Evolutionary conservation across 2,329 filamentous ascomycete species (phyloP).

Genomic region (Erysiphe pulchra): DNA sequence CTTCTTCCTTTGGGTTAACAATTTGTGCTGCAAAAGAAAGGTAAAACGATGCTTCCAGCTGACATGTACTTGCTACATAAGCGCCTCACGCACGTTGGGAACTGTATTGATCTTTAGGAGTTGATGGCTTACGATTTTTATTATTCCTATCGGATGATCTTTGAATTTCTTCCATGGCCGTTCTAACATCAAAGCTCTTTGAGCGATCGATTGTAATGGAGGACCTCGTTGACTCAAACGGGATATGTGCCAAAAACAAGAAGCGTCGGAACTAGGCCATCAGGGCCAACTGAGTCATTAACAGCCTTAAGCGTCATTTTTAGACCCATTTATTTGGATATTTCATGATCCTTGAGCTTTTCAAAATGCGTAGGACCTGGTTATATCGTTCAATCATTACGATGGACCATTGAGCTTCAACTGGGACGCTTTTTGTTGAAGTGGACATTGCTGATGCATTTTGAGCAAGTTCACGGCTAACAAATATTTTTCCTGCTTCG

Average conservation of each 20-base stretch:
- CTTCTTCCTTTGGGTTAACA: background rate
- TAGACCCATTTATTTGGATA: background rate
- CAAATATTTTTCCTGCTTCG: background rate
- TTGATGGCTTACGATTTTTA: background rate
- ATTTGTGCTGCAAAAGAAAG: background rate
- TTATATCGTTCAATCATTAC: background rate
- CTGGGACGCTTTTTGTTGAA: background rate
- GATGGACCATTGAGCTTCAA: background rate
- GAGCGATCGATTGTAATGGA: background rate
- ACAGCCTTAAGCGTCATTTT: slow-evolving; percentile 1
- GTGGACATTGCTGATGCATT: background rate
- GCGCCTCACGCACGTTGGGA: background rate
- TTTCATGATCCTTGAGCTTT: background rate
- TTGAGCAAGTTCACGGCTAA: background rate
- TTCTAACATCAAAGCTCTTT: slow-evolving; percentile 1
- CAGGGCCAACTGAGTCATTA: background rate
- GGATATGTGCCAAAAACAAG: background rate
- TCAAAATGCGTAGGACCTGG: background rate
- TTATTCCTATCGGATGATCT: background rate
- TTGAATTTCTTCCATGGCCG: slow-evolving; percentile 2
- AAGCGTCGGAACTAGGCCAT: no score
- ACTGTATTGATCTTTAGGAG: slow-evolving; percentile 1
- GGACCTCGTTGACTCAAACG: background rate
- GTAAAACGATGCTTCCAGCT: background rate
- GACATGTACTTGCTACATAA: background rate